phyloP scores from a whole-genome alignment of 2,329 filamentous ascomycete species.

The Stagonosporopsis cucurbitacearum region DNA sequence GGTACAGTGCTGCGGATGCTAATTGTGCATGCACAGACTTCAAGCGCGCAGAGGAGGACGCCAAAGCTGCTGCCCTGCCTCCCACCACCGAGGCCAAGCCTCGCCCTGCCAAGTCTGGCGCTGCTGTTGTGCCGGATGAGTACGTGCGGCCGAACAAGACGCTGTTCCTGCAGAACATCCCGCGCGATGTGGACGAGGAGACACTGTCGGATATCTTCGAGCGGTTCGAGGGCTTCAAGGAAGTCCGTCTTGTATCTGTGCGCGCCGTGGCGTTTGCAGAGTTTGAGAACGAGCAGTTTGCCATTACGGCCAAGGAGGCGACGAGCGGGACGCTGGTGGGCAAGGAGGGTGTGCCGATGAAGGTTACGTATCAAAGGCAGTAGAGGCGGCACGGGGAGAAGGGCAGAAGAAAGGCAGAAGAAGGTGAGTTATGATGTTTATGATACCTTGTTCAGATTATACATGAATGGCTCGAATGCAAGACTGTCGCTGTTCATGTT shows the following conservation, averaged over 20 bases:
- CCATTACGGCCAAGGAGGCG: conserved; percentile 92
- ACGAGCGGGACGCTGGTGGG: conserved; percentile 84
- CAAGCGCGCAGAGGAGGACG: conserved; percentile 82
- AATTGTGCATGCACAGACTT: conserved; percentile 57
- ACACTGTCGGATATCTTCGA: conserved; percentile 80
- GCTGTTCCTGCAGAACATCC: conserved; percentile 90
- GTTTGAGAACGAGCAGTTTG: conserved; percentile 87
- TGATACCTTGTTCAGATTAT: conserved; percentile 27
- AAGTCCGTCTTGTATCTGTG: conserved; percentile 87
- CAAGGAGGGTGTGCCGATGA: conserved; percentile 77
- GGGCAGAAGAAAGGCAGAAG: conserved; percentile 8
- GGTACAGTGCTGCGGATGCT: conserved; percentile 19
- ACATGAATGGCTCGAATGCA: not conserved
- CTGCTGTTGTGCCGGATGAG: conserved; percentile 89
- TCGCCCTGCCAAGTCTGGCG: conserved; percentile 72
- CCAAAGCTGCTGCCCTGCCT: conserved; percentile 77
- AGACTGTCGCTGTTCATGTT: not conserved
- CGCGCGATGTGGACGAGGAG: conserved; percentile 84
- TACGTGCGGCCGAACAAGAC: conserved; percentile 98
- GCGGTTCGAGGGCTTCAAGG: conserved; percentile 91
- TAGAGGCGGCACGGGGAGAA: conserved; percentile 47
- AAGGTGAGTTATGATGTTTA: conserved; percentile 35
- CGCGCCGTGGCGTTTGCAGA: conserved; percentile 95
- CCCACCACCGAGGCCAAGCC: conserved; percentile 53
- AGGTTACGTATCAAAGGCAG: conserved; percentile 95